Evolutionary conservation across 2,329 filamentous ascomycete genomes (phyloP), one percentile per base, ranked within the genome.

Genomic region (Ascochyta fabae): DNA sequence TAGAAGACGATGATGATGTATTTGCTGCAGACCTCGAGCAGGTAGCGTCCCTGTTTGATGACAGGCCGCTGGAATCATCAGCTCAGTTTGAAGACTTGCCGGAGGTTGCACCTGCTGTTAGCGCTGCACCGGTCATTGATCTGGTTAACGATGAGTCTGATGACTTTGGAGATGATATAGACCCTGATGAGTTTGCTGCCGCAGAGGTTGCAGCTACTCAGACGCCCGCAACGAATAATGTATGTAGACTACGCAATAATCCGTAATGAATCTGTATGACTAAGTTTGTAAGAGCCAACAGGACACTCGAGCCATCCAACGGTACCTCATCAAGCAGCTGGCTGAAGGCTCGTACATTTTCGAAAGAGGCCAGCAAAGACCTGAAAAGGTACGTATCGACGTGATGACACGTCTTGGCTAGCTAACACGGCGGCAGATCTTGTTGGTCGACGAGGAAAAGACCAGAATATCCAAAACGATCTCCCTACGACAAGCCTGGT

Each of bases 401-500:
- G 38, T 2, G 15, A 7, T 31, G 36, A 9, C 36, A 19, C 15
- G 24, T 27, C 22, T 12, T 8, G 35, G 1, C 26, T 27, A 48
- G 41, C 68, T 76, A 48, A 75, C 47, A n/a, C n/a, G 22, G 45
- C 46, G 12, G 4, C 60, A 96, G 90, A 83, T 96, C 40, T 80
- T 99, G 3, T 77, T 90, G n/a, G 89, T 96, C 24, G 87, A 93
- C 75, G 87, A 90, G 47, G 92, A 97, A 64, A 86, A 83, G 55
- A 87, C 84, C 0, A 87, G 88, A 57, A 75, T 80, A 6, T 81
- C 84, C 59, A 89, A 84, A 65, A 86, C 85, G 1, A 87, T 98
- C 27, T 85, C 88, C 48, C 84, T 99, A 31, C 87, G 94, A 56
- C 91, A 91, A 53, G 90, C 91, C 44, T 99, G 95, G 95, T 84